Evolutionary conservation across 768 basidiomycete species (phyloP), one percentile per base, ranked within the genome.

Genomic region (Tremella yokohamensis): DNA sequence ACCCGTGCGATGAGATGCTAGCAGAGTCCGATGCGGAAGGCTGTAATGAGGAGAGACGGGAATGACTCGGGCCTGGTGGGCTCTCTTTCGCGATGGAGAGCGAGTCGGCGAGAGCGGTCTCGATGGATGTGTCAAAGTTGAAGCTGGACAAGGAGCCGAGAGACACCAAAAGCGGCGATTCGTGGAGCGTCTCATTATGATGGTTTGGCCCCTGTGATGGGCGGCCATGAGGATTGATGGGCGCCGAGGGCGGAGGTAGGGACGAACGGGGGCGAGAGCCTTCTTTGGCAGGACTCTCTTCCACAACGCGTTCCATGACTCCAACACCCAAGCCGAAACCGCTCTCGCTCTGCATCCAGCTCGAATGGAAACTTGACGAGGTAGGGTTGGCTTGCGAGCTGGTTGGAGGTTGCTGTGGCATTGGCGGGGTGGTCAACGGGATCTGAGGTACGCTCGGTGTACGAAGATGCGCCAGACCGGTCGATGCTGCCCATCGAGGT

Each of bases 401-500:
- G 26, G 58, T 51, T n/a, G 45, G 45, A 20, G 58, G 44, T 2
- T 60, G 26, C 13, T 19, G 26, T 8, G 65, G 45, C 26, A 49
- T 40, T 2, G 57, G 49, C 76, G 49, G 82, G n/a, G 40, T 38
- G 81, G 25, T 78, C 74, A 70, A 83, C 83, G 47, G 56, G 24
- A 61, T 51, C 39, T 58, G 49, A 4, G 70, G 70, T 63, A 72
- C 63, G 29, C 63, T 65, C 7, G 70, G 70, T n/a, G 70, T 69
- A 12, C 70, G 61, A 13, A 60, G 40, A 55, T 72, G 70, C 20
- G 49, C 58, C 24, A 61, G 56, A 3, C 26, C 59, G 83, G n/a
- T 60, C 9, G 65, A 56, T 12, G 62, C 56, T 18, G 66, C 82
- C 93, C 92, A 99, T 60, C 92, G 84, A 49, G 96, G 96, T n/a